Conservation (phyloP, 1,139 yeast species). For the Candida dubliniensis region DNA sequence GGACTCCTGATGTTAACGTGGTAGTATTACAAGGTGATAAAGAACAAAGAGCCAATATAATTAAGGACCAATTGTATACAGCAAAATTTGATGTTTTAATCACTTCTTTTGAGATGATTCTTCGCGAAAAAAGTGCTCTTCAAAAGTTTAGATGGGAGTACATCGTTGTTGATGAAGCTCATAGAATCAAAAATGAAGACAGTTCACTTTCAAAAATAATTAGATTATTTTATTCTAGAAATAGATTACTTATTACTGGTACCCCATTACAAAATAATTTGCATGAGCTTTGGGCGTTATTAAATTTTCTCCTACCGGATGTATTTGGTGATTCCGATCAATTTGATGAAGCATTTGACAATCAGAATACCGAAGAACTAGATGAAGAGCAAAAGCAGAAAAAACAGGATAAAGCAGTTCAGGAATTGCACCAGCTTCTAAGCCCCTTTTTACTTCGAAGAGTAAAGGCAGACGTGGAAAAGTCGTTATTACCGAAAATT, state of each 20-base stretch:
- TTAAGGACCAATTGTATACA: conserved; percentile 58
- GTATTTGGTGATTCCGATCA: conserved; percentile 89
- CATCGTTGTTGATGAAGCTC: conserved; percentile 94
- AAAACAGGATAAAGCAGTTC: conserved; percentile 77
- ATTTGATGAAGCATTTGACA: conserved; percentile 85
- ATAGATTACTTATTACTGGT: conserved; percentile 87
- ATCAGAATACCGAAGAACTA: conserved; percentile 25
- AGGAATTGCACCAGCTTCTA: conserved; percentile 79
- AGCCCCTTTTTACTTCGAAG: conserved; percentile 88
- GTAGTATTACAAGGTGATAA: conserved; percentile 86
- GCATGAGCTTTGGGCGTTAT: conserved; percentile 93
- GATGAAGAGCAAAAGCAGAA: conserved; percentile 37
- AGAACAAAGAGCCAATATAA: conserved; percentile 64
- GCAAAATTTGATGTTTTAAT: conserved; percentile 87
- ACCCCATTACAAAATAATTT: conserved; percentile 93
- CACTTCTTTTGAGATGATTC: conserved; percentile 91
- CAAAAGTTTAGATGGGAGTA: conserved; percentile 92
- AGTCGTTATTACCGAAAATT: conserved; percentile 82
- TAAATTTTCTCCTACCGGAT: conserved; percentile 89
- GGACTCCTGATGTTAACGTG: conserved; percentile 96
- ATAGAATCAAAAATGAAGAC: conserved; percentile 92
- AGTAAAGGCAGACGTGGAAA: conserved; percentile 91
- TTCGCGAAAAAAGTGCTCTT: conserved; percentile 78
- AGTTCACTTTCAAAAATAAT: conserved; percentile 87
- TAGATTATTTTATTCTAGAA: conserved; percentile 79